A percentile compares a stretch with the other conserved stretches of the same genome.
phyloP scores from a whole-genome alignment of 164 flowering plant species.

The Magnolia sinica region DNA sequence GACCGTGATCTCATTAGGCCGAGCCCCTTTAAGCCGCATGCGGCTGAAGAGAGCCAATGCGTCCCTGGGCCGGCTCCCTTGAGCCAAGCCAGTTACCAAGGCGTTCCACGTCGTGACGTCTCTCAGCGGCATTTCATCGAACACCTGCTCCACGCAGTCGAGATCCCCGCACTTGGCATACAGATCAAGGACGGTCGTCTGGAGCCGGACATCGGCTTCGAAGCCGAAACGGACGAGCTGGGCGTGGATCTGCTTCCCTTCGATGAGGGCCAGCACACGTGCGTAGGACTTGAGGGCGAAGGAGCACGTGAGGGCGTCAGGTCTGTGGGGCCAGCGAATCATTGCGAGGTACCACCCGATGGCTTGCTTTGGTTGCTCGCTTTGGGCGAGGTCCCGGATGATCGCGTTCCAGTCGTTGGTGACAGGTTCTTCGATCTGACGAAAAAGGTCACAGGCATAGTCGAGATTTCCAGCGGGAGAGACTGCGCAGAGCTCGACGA shows the following conservation, averaged over 20 bases:
- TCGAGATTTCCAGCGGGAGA: conserved; percentile 47
- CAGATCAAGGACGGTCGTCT: conserved; percentile 68
- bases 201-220: conserved; percentile 45
- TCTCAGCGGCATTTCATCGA: conserved; percentile 61
- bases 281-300: conserved; percentile 81
- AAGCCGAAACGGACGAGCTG: conserved; percentile 50
- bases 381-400: conserved; percentile 64
- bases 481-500: conserved; percentile 65
- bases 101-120: conserved; percentile 86
- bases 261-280: conserved; percentile 47
- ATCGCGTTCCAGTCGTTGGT: conserved; percentile 85
- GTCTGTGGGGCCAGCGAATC: conserved; percentile 28
- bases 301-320: conserved; percentile 85
- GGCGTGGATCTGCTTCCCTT: conserved; percentile 58
- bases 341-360: conserved; percentile 38
- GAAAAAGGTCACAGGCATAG: conserved; percentile 51
- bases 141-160: conserved; percentile 49
- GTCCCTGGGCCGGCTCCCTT: conserved; percentile 56
- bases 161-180: conserved; percentile 64
- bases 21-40: conserved; percentile 42
- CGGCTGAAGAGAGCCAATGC: conserved; percentile 53
- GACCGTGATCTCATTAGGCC: conserved; percentile 68
- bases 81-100: conserved; percentile 73
- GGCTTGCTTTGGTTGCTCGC: conserved; percentile 51
- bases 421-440: conserved; percentile 37